These are phyloP conservation scores for Beauveria scarabaeidicola DNA, from an alignment of 2,329 filamentous ascomycete species.

Conservation along the genomic window DNA sequence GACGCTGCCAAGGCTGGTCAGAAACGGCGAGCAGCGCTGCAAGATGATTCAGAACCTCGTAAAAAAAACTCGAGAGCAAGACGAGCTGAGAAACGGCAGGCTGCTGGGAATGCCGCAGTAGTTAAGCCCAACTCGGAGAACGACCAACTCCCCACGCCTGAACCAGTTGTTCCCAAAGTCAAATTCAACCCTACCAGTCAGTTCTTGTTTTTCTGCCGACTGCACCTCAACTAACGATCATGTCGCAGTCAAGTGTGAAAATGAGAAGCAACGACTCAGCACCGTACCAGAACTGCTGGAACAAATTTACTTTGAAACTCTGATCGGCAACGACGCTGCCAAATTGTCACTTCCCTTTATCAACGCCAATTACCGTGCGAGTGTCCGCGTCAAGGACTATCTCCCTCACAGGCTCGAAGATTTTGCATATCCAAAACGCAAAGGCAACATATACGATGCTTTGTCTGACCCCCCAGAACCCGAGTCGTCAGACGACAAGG, in stretches of 20 bases:
- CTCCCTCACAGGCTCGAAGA: conserved; percentile 60
- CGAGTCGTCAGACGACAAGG: conserved; percentile 15
- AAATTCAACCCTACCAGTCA: conserved; percentile 3
- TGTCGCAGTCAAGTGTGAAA: conserved; percentile 39
- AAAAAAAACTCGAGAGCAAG: conserved; percentile 20
- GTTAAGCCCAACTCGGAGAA: conserved; percentile 18
- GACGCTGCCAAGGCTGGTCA: conserved; percentile 28
- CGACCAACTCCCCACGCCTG: background rate
- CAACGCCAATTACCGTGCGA: conserved; percentile 60
- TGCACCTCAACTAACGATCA: conserved; percentile 8
- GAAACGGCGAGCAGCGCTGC: conserved; percentile 28
- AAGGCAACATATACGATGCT: conserved; percentile 36
- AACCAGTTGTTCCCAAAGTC: background rate
- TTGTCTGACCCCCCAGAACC: conserved; percentile 37
- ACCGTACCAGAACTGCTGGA: conserved; percentile 33
- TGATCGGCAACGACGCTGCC: conserved; percentile 29
- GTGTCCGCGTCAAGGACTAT: conserved; percentile 76
- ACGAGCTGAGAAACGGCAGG: conserved; percentile 14
- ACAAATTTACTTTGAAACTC: conserved; percentile 31
- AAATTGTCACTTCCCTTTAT: conserved; percentile 57
- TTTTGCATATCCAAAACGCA: conserved; percentile 49
- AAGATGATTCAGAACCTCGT: conserved; percentile 19
- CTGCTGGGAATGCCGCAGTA: conserved; percentile 11
- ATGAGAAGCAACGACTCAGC: conserved; percentile 26
- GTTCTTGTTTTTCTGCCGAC: background rate